Conservation (phyloP, 176 grass and related monocot genomes). For the Lolium perenne region DNA sequence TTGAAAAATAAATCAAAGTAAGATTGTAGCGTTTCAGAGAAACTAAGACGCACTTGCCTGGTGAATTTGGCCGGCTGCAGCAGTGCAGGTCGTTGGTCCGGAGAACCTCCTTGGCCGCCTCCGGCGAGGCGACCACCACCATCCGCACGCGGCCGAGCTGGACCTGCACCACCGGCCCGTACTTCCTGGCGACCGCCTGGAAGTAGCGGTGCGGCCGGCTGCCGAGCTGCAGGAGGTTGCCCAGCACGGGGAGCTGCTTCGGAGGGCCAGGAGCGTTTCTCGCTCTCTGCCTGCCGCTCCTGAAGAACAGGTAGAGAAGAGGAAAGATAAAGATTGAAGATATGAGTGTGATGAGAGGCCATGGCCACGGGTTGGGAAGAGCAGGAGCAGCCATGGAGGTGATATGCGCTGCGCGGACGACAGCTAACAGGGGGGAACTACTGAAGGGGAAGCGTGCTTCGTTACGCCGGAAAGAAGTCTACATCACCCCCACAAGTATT, state of each 20-base stretch:
- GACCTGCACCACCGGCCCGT: slow-evolving; percentile 44
- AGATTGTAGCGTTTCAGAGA: no score
- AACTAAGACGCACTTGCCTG: slow-evolving; percentile 5
- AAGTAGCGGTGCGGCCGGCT: slow-evolving; percentile 50
- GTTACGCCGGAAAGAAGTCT: no score
- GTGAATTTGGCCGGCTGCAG: slow-evolving; percentile 43
- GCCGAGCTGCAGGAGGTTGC: slow-evolving; percentile 52
- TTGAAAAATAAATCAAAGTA: neutral
- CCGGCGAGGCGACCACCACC: slow-evolving; percentile 35
- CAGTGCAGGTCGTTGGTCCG: slow-evolving; percentile 41
- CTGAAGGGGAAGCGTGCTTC: neutral
- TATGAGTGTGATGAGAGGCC: neutral
- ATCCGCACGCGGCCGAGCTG: slow-evolving; percentile 39
- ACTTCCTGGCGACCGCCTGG: neutral
- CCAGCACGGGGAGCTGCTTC: slow-evolving; percentile 44
- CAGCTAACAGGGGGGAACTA: neutral
- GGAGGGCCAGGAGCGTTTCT: neutral
- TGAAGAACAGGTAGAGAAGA: slow-evolving; percentile 13
- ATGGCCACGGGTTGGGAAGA: neutral
- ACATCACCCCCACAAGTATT: no score
- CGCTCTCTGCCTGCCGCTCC: neutral
- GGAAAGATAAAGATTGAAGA: neutral
- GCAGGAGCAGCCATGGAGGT: neutral
- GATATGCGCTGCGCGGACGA: no score
- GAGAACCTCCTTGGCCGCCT: slow-evolving; percentile 47